These are phyloP conservation scores for Trypanosoma boissoni DNA, from an alignment of 208 protist genomes.

Conservation along the genomic window DNA sequence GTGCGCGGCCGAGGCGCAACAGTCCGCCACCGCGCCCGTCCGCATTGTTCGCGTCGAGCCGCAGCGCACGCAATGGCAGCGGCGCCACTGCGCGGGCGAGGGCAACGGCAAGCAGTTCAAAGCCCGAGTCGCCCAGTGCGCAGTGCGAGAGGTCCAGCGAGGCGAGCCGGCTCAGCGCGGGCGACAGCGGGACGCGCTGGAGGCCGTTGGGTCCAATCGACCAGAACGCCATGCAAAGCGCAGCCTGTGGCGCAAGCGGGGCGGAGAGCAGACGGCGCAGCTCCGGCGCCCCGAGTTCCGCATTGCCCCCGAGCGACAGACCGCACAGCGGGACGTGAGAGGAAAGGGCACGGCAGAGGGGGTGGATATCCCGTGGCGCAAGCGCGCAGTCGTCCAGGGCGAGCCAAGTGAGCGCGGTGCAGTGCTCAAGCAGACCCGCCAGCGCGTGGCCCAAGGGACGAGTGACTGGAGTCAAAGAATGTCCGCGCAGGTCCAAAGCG, in stretches of 20 bases:
- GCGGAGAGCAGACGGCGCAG: constrained; percentile 22
- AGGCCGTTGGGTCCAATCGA: too few species aligned
- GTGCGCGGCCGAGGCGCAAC: constrained; percentile 58
- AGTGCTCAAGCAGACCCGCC: constrained; percentile 28
- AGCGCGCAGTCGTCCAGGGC: constrained; percentile 26
- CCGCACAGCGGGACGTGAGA: constrained; percentile 11
- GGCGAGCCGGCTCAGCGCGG: constrained; percentile 26
- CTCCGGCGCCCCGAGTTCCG: constrained; percentile 1
- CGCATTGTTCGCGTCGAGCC: constrained; percentile 41
- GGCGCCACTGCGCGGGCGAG: constrained; percentile 39
- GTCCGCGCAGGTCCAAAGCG: too few species aligned
- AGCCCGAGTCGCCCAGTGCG: constrained; percentile 33
- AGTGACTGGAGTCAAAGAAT: too few species aligned
- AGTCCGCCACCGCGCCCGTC: constrained; percentile 28
- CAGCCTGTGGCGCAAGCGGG: constrained; percentile 24
- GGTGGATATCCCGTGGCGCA: constrained; percentile 23
- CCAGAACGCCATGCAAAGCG: too few species aligned
- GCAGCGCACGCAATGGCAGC: constrained; percentile 40
- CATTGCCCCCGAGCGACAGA: constrained; percentile 10
- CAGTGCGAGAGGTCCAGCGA: constrained; percentile 42
- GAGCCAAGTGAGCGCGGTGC: constrained; percentile 27
- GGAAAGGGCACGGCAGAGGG: constrained; percentile 33
- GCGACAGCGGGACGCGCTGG: constrained; percentile 20
- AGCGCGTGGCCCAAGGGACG: too few species aligned
- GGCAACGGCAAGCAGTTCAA: constrained; percentile 40